Base-by-base conservation (phyloP, 208 protist species). In the Trypanosomatidae sp. region DNA sequence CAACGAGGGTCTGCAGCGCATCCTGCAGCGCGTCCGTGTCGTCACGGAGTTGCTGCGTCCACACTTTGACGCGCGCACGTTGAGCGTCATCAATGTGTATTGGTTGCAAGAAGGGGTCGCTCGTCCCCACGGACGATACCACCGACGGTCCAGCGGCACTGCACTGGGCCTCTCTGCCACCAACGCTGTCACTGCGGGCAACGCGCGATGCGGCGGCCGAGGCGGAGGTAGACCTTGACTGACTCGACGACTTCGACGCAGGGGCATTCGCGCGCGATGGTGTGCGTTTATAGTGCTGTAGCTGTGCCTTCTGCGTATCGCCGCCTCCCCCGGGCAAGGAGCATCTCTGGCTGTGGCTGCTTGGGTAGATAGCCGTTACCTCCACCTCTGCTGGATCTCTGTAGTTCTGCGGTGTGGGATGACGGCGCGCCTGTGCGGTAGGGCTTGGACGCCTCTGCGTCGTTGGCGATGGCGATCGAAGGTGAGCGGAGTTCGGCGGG, bases 21-120 rank as follows among this genome's bases (percentile, higher is more conserved):
- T 80, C 80, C 75, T 93, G 91, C 62, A 95, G 78, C 19, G 91
- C 79, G 15, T 62, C 66, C 17, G 80, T 55, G 71, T 95, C 88
- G 22, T 87, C 64, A 46, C 39, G 33, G 12, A 95, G 75, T 69
- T 93, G 77, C 53, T 15, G 33, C 12, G 66, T 50, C 91, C 91
- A 95, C n/a, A 46, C 10, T 25, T 49, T 68, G n/a, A 90, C 76
- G 9, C 67, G 66, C 36, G 22, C 10, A 36, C 74, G 70, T 66
- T 88, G 79, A 2, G 62, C 71, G 19, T 28, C 72, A 59, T 86
- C 86, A 33, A 71, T 78, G 69, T 81, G 73, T 10, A 82, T 22
- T 6, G 80, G 81, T 30, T 15, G 69, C 47, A 56, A 30, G 62
- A 74, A 56, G 15, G 62, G 28, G 49, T 52, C 64, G 62, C 43